These are phyloP conservation scores for Pythium grandisporangium DNA, from an alignment of 352 stramenopile species.

Conservation along the genomic window DNA sequence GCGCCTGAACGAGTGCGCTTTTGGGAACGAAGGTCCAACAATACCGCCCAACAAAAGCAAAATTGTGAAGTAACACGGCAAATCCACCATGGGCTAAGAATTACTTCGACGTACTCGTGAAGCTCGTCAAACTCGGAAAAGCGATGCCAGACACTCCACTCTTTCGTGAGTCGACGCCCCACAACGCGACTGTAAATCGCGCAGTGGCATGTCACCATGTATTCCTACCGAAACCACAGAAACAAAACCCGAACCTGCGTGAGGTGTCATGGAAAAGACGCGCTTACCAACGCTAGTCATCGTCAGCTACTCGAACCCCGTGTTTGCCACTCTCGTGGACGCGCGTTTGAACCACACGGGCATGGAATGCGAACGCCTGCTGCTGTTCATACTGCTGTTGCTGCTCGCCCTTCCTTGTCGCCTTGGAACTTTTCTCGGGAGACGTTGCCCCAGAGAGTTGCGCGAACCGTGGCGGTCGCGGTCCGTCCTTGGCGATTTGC, in stretches of 20 bases:
- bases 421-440: slow-evolving; percentile 4
- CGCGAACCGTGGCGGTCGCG: slow-evolving; percentile 26
- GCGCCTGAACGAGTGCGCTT: slow-evolving; percentile 28
- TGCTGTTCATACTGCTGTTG: too few species aligned
- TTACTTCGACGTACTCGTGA: slow-evolving; percentile 24
- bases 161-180: slow-evolving; percentile 33
- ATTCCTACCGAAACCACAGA: slow-evolving; percentile 22
- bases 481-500: slow-evolving; percentile 31
- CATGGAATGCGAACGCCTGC: background rate
- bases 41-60: too few species aligned
- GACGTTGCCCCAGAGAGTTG: slow-evolving; percentile 30
- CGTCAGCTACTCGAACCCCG: background rate
- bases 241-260: background rate
- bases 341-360: background rate
- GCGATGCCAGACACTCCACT: slow-evolving; percentile 56
- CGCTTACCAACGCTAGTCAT: too few species aligned
- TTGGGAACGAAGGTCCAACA: too few species aligned
- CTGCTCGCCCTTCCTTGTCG: background rate
- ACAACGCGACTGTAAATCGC: slow-evolving; percentile 41
- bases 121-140: slow-evolving; percentile 59
- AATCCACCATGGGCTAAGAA: too few species aligned
- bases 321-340: background rate
- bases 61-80: too few species aligned
- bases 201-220: slow-evolving; percentile 50
- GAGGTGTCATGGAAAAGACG: too few species aligned